These are phyloP conservation scores for Penicillium cinerascens DNA, from an alignment of 495 filamentous ascomycete species.

Conservation along the genomic window DNA sequence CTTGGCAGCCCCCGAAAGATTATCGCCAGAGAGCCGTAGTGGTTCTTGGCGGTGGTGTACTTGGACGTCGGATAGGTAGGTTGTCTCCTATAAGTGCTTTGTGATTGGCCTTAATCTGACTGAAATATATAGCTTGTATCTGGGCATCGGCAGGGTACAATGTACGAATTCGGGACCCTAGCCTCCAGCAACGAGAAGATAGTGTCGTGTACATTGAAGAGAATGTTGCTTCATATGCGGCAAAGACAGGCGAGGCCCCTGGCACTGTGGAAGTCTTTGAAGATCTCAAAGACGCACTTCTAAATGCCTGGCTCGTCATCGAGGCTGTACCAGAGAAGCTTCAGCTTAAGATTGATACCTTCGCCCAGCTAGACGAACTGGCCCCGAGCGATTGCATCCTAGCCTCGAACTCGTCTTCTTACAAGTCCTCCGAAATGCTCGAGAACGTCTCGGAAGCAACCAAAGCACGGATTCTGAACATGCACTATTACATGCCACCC, in stretches of 20 bases:
- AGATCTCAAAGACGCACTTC: conserved; percentile 33
- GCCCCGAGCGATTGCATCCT: conserved; percentile 47
- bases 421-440: conserved; percentile 44
- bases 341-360: conserved; percentile 45
- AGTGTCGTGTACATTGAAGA: conserved; percentile 36
- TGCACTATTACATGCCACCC: conserved; percentile 50
- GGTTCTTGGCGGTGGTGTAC: conserved; percentile 45
- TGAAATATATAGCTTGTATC: conserved; percentile 20
- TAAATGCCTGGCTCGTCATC: conserved; percentile 48
- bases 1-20: conserved; percentile 31
- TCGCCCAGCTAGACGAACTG: conserved; percentile 44
- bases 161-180: conserved; percentile 42
- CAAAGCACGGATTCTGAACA: conserved; percentile 41
- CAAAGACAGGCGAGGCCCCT: conserved; percentile 25
- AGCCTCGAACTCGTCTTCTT: conserved; percentile 50
- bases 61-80: conserved; percentile 42
- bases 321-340: conserved; percentile 55
- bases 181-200: conserved; percentile 28
- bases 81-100: neutral
- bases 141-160: conserved; percentile 42
- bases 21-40: conserved; percentile 38
- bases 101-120: neutral
- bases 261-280: conserved; percentile 28
- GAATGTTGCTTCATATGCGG: conserved; percentile 31
- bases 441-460: conserved; percentile 31